Evolutionary conservation across 164 flowering plant genomes (phyloP).

Genomic region (Malania oleifera): DNA sequence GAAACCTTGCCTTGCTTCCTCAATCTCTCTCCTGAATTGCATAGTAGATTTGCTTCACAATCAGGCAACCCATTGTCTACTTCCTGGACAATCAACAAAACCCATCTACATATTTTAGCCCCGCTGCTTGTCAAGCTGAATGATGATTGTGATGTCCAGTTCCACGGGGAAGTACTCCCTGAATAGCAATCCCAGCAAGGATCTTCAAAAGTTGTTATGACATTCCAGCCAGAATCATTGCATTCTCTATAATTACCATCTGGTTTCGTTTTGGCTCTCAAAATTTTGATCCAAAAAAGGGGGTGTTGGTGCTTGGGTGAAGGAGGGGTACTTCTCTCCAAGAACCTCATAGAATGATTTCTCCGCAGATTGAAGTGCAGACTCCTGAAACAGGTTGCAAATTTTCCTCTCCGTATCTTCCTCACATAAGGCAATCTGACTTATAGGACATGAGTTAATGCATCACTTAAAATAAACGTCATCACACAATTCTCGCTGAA

Average conservation of each 20-base stretch:
- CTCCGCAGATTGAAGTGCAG: conserved; percentile 43
- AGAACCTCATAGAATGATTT: conserved; percentile 43
- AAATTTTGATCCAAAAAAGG: conserved; percentile 8
- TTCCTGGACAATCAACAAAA: conserved; percentile 27
- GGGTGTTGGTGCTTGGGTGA: neutral
- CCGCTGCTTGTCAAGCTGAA: conserved; percentile 19
- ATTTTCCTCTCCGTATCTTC: conserved; percentile 49
- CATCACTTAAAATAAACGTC: conserved; percentile 54
- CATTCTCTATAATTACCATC: neutral
- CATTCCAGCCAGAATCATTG: neutral
- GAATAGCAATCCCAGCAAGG: conserved; percentile 6
- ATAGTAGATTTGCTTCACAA: conserved; percentile 15
- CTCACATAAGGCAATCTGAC: conserved; percentile 55
- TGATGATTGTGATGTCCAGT: conserved; percentile 23
- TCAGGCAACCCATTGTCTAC: conserved; percentile 19
- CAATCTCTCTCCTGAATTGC: conserved; percentile 31
- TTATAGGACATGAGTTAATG: conserved; percentile 41
- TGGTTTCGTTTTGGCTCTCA: conserved; percentile 11
- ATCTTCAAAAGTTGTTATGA: conserved; percentile 1
- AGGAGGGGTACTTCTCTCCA: conserved; percentile 35
- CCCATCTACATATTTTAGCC: conserved; percentile 18
- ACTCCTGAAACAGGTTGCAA: conserved; percentile 41
- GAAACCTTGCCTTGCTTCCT: conserved; percentile 44
- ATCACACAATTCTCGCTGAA: conserved; percentile 19
- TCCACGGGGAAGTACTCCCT: neutral